Evolutionary conservation across 257 asterid genomes (phyloP).

Genomic region (Gardenia jasminoides): DNA sequence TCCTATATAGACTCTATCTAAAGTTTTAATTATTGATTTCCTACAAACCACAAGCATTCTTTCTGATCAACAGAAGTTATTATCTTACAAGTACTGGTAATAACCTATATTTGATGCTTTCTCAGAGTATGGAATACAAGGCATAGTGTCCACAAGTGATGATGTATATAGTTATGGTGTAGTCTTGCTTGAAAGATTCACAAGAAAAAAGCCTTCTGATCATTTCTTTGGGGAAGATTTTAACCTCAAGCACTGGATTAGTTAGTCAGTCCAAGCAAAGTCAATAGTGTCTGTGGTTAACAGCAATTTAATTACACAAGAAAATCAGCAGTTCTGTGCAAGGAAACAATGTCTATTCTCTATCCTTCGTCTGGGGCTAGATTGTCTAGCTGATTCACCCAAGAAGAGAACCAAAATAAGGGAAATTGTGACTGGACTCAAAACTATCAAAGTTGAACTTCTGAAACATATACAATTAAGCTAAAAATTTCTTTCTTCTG

Average conservation of each 20-base stretch:
- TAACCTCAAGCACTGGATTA: conserved; percentile 10
- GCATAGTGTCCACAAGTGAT: conserved; percentile 11
- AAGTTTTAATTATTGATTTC: no score
- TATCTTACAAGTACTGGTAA: no score
- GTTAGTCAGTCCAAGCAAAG: background rate
- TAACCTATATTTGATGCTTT: background rate
- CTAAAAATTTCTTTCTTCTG: no score
- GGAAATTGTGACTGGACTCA: conserved; percentile 7
- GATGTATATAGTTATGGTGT: conserved; percentile 26
- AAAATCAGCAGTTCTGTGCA: background rate
- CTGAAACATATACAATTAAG: background rate
- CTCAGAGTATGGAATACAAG: conserved; percentile 15
- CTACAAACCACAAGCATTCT: no score
- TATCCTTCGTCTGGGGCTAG: conserved; percentile 14
- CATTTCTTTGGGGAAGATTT: conserved; percentile 11
- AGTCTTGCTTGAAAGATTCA: conserved; percentile 16
- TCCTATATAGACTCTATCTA: background rate
- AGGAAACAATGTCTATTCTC: background rate
- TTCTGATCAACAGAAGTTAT: background rate
- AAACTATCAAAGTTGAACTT: conserved; percentile 6
- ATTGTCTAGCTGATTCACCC: conserved; percentile 20
- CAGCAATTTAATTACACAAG: background rate
- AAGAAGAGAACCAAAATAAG: conserved; percentile 20
- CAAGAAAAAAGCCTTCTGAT: conserved; percentile 20
- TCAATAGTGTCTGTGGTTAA: conserved; percentile 13